Evolutionary conservation across 768 basidiomycete species (phyloP).

Genomic region (Tylopilus sp.): DNA sequence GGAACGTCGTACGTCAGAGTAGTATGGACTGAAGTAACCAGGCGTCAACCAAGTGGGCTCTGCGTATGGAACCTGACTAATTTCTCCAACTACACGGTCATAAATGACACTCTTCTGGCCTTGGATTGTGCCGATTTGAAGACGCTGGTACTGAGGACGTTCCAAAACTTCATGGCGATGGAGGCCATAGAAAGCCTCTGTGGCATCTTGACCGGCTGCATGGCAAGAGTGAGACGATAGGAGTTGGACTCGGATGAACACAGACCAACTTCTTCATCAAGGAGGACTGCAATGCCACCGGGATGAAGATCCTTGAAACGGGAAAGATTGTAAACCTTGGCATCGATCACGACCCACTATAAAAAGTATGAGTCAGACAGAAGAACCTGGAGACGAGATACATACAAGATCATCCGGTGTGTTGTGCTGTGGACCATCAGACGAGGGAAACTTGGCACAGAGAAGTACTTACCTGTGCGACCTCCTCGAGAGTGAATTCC

Average conservation of each 20-base stretch:
- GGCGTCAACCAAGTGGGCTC: constrained; percentile 80
- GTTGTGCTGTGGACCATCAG: constrained; percentile 53
- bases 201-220: constrained; percentile 81
- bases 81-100: constrained; percentile 47
- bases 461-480: constrained; percentile 42
- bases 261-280: constrained; percentile 74
- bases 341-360: constrained; percentile 82
- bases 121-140: constrained; percentile 70
- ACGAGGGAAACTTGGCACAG: not conserved
- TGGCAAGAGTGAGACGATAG: not conserved
- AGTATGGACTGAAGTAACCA: constrained; percentile 73
- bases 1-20: constrained; percentile 47
- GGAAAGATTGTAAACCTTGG: constrained; percentile 79
- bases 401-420: constrained; percentile 70
- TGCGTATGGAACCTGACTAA: constrained; percentile 80
- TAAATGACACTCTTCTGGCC: constrained; percentile 58
- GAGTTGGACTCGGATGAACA: not conserved
- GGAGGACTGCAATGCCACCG: constrained; percentile 75
- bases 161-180: constrained; percentile 83
- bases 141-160: constrained; percentile 67
- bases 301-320: constrained; percentile 82
- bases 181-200: constrained; percentile 83
- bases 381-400: not conserved
- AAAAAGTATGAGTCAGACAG: not conserved
- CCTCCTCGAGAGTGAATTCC: constrained; percentile 55